Percentiles rank a stretch among this genome's conserved stretches.
These are phyloP conservation scores for Neurospora tetrasperma DNA, from an alignment of 495 filamentous ascomycete genomes.

Conservation along the genomic window DNA sequence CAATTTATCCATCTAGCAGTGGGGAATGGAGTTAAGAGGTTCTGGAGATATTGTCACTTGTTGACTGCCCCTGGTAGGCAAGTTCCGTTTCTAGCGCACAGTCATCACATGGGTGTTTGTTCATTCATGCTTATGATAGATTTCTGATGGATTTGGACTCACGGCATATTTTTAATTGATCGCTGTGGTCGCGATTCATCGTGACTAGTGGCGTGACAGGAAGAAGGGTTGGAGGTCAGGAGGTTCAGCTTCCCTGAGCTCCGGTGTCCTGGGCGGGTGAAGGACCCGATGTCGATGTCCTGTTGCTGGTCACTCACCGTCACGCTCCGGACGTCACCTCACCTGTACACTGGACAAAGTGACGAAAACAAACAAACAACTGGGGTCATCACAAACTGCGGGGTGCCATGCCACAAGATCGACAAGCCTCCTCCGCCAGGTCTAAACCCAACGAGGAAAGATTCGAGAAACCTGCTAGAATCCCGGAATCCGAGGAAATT, in stretches of 20 bases:
- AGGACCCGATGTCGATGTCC: background rate
- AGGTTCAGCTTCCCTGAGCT: background rate
- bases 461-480: background rate
- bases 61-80: background rate
- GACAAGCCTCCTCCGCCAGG: background rate
- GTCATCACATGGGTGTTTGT: background rate
- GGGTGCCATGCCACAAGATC: background rate
- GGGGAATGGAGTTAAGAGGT: background rate
- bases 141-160: background rate
- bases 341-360: background rate
- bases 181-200: background rate
- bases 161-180: background rate
- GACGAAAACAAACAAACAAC: background rate
- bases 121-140: too few species aligned
- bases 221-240: background rate
- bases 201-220: background rate
- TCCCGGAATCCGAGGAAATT: background rate
- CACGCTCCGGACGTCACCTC: background rate
- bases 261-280: background rate
- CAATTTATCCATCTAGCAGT: background rate
- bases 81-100: background rate
- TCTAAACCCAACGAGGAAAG: background rate
- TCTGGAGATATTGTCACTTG: background rate
- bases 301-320: background rate
- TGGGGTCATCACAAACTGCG: background rate